phyloP scores from a whole-genome alignment of 2,329 filamentous ascomycete genomes.

The Trichoderma pleuroti region DNA sequence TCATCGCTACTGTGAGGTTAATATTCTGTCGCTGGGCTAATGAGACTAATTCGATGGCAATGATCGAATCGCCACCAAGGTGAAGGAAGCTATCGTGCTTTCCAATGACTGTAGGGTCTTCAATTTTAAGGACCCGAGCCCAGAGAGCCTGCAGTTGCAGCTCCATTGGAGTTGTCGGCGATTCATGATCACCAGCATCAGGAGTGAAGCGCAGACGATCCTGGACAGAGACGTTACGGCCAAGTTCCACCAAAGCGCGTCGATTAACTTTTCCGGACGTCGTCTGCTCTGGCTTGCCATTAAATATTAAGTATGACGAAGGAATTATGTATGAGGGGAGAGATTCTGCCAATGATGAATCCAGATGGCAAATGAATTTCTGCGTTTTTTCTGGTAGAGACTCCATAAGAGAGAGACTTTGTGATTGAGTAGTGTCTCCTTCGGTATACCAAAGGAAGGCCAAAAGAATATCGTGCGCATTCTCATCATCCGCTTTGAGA shows the following conservation, averaged over 20 bases:
- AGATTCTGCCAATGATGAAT: neutral
- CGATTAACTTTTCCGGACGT: slow-evolving; percentile 21
- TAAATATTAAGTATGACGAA: slow-evolving; percentile 20
- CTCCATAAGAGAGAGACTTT: slow-evolving; percentile 14
- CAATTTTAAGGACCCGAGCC: slow-evolving; percentile 18
- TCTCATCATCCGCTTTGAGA: slow-evolving; percentile 3
- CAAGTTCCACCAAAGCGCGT: neutral
- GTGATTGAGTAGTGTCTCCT: neutral
- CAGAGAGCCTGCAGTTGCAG: slow-evolving; percentile 18
- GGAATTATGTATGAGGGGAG: slow-evolving; percentile 25
- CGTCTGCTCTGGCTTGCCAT: slow-evolving; percentile 20
- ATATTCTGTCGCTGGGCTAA: neutral
- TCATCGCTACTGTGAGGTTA: neutral
- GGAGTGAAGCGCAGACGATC: neutral
- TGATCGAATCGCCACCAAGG: slow-evolving; percentile 7
- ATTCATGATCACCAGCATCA: neutral
- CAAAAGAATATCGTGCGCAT: neutral
- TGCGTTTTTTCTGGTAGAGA: neutral
- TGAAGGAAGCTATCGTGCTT: slow-evolving; percentile 19
- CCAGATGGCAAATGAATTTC: slow-evolving; percentile 15
- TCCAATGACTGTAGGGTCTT: neutral
- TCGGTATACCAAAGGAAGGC: slow-evolving; percentile 4
- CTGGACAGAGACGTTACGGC: neutral
- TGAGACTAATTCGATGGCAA: slow-evolving; percentile 6
- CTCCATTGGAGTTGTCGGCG: neutral